Evolutionary conservation across 169 alveolate genomes (phyloP), one percentile per base, ranked within the genome.

Genomic region (Cyclospora cayetanensis): DNA sequence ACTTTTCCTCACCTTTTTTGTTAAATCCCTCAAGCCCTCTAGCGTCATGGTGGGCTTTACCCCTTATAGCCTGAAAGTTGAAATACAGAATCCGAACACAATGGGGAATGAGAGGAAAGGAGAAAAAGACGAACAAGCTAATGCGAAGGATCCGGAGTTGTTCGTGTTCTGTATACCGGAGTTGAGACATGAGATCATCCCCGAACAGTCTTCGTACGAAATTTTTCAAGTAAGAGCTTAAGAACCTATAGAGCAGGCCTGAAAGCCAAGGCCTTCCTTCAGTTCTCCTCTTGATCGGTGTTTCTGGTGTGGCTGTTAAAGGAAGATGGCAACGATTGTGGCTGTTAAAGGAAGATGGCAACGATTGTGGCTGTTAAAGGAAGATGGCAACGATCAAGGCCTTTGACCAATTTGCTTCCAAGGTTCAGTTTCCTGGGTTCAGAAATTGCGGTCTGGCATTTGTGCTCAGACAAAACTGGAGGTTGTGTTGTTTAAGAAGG

Each of bases 391-490:
- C n/a, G n/a, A n/a, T n/a, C n/a, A n/a, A n/a, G n/a, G n/a, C n/a
- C n/a, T n/a, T n/a, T n/a, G n/a, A n/a, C n/a, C n/a, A n/a, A n/a
- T n/a, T n/a, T n/a, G n/a, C n/a, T n/a, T n/a, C n/a, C n/a, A n/a
- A n/a, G n/a, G n/a, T n/a, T n/a, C n/a, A n/a, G n/a, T 18, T 63
- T 63, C 37, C 74, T 63, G 7, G 20, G 12, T 55, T 55, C 15
- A 25, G 20, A 55, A 4, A 4, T 55, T 4, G 5, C 18, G 77
- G 18, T 65, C 34, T 65, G 25, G 1, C 18, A 46, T 46, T 7
- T 11, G 53, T 43, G 42, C 22, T 22, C 76, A 87, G 92, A 68
- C 87, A n/a, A 87, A 87, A n/a, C 65, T 87, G 31, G 92, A 87
- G 52, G 74, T 87, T 1, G 35, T 68, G 39, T 42, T 87, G 72